Percentiles rank a stretch among this genome's conserved stretches.
These are phyloP conservation scores for Ophiocytium majus DNA, from an alignment of 352 stramenopile genomes.

Conservation along the genomic window DNA sequence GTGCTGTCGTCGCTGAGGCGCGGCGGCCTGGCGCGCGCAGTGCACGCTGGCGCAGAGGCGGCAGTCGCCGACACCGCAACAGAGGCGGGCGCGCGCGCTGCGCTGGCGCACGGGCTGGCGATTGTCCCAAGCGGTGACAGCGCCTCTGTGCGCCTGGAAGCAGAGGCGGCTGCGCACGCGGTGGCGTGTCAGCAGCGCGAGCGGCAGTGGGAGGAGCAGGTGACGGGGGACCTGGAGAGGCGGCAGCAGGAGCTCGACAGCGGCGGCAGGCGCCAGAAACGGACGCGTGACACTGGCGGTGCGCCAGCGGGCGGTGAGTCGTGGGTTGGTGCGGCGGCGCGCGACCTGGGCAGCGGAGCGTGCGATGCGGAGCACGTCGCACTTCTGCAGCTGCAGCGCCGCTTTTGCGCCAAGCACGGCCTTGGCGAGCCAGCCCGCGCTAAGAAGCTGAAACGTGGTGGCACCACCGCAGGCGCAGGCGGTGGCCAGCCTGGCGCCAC, in stretches of 20 bases:
- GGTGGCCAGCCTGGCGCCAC: background rate
- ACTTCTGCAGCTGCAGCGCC: slow-evolving; percentile 16
- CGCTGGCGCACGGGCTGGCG: background rate
- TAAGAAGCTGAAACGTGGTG: background rate
- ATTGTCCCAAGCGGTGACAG: background rate
- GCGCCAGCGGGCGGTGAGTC: background rate
- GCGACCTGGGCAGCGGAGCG: background rate
- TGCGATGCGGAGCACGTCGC: background rate
- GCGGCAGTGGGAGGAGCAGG: background rate
- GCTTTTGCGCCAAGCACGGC: background rate
- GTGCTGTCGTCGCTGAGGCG: background rate
- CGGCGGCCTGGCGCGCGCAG: background rate
- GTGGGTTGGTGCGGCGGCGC: background rate
- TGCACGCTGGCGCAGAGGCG: background rate
- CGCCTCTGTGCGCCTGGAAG: background rate
- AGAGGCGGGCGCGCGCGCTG: background rate
- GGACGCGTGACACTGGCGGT: too few relatives aligned
- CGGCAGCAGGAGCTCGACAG: background rate
- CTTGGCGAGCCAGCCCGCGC: background rate
- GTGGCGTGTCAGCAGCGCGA: background rate
- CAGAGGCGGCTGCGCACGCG: background rate
- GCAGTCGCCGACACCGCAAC: background rate
- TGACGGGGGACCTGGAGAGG: background rate
- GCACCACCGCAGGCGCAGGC: background rate
- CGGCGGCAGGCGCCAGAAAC: background rate